A percentile compares a stretch with the other conserved stretches of the same genome.
Conservation (phyloP, 768 basidiomycete species). For the Trametes elegans region DNA sequence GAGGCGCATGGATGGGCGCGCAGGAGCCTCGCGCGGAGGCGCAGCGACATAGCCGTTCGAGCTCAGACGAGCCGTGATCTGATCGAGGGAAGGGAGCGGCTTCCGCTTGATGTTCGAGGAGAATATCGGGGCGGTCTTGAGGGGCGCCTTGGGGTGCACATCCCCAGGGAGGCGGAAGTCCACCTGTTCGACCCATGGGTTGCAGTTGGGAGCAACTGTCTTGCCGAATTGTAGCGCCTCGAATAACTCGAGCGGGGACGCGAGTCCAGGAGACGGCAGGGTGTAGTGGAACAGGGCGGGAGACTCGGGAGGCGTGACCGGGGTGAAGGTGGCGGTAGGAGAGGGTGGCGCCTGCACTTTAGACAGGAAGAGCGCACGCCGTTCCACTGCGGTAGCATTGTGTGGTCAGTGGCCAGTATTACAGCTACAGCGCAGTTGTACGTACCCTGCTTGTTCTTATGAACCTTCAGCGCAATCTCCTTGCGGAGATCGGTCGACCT, state of each 20-base stretch:
- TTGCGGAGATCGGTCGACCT: constrained; percentile 61
- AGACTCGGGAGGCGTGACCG: constrained; percentile 69
- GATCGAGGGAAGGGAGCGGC: constrained; percentile 66
- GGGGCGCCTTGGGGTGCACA: constrained; percentile 14
- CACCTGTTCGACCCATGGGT: constrained; percentile 66
- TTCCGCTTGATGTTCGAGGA: constrained; percentile 21
- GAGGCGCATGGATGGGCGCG: constrained; percentile 29
- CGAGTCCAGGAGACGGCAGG: constrained; percentile 65
- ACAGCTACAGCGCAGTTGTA: constrained; percentile 13
- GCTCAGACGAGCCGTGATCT: constrained; percentile 66
- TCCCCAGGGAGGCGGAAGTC: constrained; percentile 49
- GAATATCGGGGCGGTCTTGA: constrained; percentile 17
- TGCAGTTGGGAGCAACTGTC: constrained; percentile 17
- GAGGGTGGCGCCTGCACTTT: constrained; percentile 69
- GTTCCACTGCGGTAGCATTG: constrained; percentile 37
- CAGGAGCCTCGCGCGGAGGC: constrained; percentile 23
- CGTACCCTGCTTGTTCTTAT: constrained; percentile 73
- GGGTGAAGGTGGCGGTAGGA: constrained; percentile 51
- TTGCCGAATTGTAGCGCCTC: constrained; percentile 40
- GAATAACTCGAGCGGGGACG: constrained; percentile 60
- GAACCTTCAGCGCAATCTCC: constrained; percentile 70
- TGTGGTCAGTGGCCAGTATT: neutral
- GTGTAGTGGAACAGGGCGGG: constrained; percentile 67
- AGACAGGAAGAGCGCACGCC: constrained; percentile 73
- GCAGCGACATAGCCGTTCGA: constrained; percentile 34